Evolutionary conservation across 1,284 basidiomycete genomes (phyloP).

Genomic region (Phenoliferia sp.): DNA sequence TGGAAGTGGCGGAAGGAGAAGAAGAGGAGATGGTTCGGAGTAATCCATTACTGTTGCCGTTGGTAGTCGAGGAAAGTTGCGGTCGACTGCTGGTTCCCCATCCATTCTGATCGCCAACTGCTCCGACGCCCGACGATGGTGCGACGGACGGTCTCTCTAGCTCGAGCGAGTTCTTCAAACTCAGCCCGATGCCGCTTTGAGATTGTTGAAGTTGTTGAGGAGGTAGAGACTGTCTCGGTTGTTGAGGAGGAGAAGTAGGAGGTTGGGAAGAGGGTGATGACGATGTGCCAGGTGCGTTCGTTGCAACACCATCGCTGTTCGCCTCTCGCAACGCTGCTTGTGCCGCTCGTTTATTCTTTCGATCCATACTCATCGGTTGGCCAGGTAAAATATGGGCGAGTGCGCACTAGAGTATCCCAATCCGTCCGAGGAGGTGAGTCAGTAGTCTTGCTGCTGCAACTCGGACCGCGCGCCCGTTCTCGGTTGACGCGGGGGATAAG

Average conservation of each 20-base stretch:
- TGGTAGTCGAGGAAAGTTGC: background rate
- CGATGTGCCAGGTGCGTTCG: background rate
- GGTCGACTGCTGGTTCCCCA: background rate
- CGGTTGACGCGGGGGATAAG: background rate
- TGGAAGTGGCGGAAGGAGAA: background rate
- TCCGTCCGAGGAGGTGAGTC: background rate
- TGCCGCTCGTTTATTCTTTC: constrained; percentile 96
- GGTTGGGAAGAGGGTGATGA: background rate
- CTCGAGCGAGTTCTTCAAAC: constrained; percentile 16
- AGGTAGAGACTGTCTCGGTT: background rate
- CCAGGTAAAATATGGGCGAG: constrained; percentile 90
- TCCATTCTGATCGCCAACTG: background rate
- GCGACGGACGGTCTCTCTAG: background rate
- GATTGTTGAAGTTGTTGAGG: background rate
- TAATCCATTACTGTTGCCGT: no score
- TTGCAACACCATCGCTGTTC: constrained; percentile 3
- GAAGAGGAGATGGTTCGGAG: background rate
- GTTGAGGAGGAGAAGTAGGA: constrained; percentile 4
- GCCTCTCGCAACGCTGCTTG: constrained; percentile 48
- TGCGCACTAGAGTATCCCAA: constrained; percentile 46
- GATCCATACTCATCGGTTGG: constrained; percentile 88
- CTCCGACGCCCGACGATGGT: background rate
- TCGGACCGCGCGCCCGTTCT: background rate
- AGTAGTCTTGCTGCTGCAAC: background rate
- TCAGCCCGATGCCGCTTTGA: constrained; percentile 11